Evolutionary conservation across 768 basidiomycete species (phyloP).

Genomic region (Lentinula guzmanii): DNA sequence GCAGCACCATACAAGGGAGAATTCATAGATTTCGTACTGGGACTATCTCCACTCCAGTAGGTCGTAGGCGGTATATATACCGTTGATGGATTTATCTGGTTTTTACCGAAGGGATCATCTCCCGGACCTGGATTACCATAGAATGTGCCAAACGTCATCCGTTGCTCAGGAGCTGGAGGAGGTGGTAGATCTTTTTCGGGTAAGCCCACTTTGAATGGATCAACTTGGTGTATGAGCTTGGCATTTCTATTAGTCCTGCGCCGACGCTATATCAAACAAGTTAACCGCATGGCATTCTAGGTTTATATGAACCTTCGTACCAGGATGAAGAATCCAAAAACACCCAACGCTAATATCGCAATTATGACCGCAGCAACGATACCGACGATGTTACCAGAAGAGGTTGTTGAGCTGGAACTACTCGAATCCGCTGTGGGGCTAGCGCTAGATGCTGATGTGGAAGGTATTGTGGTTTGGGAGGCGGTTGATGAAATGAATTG

Average conservation of each 20-base stretch:
- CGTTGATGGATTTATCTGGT: not conserved
- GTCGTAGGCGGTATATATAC: not conserved
- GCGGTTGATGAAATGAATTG: not conserved
- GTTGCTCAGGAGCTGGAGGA: slow-evolving; percentile 60
- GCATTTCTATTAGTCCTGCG: slow-evolving; percentile 35
- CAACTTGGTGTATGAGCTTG: slow-evolving; percentile 41
- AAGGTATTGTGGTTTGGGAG: not conserved
- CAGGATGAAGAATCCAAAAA: slow-evolving; percentile 40
- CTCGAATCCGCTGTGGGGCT: not conserved
- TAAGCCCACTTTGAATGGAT: slow-evolving; percentile 45
- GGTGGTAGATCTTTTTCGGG: slow-evolving; percentile 30
- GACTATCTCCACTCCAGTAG: not conserved
- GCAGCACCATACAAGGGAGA: not conserved
- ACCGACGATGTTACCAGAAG: slow-evolving; percentile 20
- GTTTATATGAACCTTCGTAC: slow-evolving; percentile 23
- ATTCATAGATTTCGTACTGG: not conserved
- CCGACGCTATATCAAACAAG: slow-evolving; percentile 29
- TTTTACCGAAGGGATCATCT: not conserved
- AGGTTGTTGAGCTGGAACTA: not conserved
- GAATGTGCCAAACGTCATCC: slow-evolving; percentile 24
- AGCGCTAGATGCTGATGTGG: not conserved
- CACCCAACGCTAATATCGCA: slow-evolving; percentile 32
- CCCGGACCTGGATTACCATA: slow-evolving; percentile 21
- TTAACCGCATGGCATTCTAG: not conserved
- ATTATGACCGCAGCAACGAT: slow-evolving; percentile 42